Evolutionary conservation across 768 basidiomycete genomes (phyloP).

Genomic region (Megacollybia marginata): DNA sequence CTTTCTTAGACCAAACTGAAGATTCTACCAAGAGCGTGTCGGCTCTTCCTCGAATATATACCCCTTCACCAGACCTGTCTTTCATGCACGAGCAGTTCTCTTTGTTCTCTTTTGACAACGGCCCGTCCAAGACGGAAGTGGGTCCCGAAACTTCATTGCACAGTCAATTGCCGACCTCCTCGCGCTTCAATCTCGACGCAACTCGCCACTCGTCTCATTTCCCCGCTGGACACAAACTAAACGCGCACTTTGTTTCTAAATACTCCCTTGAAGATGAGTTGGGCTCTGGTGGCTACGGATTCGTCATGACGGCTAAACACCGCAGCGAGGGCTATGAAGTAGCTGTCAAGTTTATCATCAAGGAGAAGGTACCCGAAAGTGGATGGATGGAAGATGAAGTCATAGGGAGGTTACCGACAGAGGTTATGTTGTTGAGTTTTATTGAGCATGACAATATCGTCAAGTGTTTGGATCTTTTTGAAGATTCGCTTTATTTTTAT

Average conservation of each 20-base stretch:
- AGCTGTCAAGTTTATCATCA: conserved; percentile 94
- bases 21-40: no score
- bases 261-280: conserved; percentile 72
- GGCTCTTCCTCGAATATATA: conserved; percentile 22
- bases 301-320: conserved; percentile 83
- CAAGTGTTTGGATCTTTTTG: conserved; percentile 75
- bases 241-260: conserved; percentile 47
- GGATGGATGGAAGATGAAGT: conserved; percentile 59
- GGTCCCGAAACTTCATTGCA: no score
- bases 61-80: background rate
- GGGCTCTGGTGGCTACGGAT: conserved; percentile 90
- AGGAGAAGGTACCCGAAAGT: conserved; percentile 54
- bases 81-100: no score
- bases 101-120: background rate
- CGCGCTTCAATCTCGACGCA: conserved; percentile 13
- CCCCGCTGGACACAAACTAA: conserved; percentile 51
- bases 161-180: background rate
- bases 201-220: conserved; percentile 43
- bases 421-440: conserved; percentile 68
- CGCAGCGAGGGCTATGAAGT: conserved; percentile 58
- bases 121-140: background rate
- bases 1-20: no score
- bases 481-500: conserved; percentile 82
- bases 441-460: conserved; percentile 79
- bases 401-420: conserved; percentile 65